phyloP scores from a whole-genome alignment of 352 stramenopile species.

The Phytophthora sp. region DNA sequence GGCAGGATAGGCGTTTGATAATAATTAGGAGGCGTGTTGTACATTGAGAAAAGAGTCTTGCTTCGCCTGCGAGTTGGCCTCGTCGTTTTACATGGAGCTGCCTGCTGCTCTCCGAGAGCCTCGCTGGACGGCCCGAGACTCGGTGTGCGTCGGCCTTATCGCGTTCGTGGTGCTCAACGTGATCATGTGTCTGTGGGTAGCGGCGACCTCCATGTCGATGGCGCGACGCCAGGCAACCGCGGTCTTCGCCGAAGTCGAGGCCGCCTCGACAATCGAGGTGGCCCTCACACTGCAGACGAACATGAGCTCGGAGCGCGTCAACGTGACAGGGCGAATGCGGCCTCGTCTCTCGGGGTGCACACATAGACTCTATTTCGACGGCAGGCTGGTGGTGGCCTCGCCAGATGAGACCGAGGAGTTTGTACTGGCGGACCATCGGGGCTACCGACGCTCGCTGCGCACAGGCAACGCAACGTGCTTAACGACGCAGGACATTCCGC shows the following conservation, averaged over 20 bases:
- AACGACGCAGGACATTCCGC: constrained; percentile 38
- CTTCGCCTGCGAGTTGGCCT: neutral
- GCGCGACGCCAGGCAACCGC: constrained; percentile 26
- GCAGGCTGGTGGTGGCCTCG: constrained; percentile 23
- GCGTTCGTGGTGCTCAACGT: constrained; percentile 33
- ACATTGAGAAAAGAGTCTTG: constrained; percentile 18
- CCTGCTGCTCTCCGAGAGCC: constrained; percentile 1
- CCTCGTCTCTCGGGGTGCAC: constrained; percentile 45
- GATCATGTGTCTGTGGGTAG: constrained; percentile 41
- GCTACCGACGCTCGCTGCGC: constrained; percentile 22
- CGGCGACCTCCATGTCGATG: constrained; percentile 15
- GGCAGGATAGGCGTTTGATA: constrained; percentile 19
- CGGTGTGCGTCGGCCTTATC: constrained; percentile 32
- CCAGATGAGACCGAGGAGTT: constrained; percentile 32
- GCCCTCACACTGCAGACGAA: constrained; percentile 26
- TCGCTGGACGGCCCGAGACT: constrained; percentile 32
- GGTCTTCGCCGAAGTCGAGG: constrained; percentile 31
- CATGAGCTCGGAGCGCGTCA: constrained; percentile 1
- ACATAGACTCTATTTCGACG: constrained; percentile 48
- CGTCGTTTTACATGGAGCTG: constrained; percentile 13
- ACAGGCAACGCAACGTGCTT: constrained; percentile 37
- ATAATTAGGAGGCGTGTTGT: constrained; percentile 25
- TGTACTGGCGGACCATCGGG: constrained; percentile 48
- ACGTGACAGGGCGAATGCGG: constrained; percentile 32
- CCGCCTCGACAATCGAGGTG: constrained; percentile 40